Evolutionary conservation across 768 basidiomycete genomes (phyloP).

Genomic region (Mycena epipterygia): DNA sequence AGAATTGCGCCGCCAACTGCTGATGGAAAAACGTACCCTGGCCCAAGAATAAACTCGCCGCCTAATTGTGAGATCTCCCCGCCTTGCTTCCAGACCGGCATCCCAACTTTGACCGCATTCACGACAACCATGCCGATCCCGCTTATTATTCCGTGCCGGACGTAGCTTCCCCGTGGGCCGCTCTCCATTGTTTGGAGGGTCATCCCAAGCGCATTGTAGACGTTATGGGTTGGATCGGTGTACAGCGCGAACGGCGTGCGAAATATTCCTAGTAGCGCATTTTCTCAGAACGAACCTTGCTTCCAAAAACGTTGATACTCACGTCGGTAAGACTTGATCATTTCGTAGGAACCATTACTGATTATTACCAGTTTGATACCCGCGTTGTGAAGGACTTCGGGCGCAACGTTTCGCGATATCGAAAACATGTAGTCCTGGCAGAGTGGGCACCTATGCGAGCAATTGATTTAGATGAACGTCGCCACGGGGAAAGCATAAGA

Average conservation of each 20-base stretch:
- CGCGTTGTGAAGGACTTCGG: slow-evolving; percentile 60
- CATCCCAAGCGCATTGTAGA: slow-evolving; percentile 77
- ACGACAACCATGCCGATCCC: slow-evolving; percentile 70
- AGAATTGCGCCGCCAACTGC: slow-evolving; percentile 1
- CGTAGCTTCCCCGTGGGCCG: slow-evolving; percentile 61
- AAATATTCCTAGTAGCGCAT: slow-evolving; percentile 63
- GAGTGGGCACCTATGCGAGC: slow-evolving; percentile 58
- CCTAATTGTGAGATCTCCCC: slow-evolving; percentile 75
- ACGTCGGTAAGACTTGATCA: slow-evolving; percentile 72
- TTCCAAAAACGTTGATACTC: not conserved
- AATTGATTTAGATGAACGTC: not conserved
- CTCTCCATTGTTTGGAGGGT: slow-evolving; percentile 36
- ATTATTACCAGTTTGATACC: slow-evolving; percentile 72
- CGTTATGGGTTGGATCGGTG: slow-evolving; percentile 69
- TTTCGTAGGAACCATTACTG: slow-evolving; percentile 73
- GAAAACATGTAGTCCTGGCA: slow-evolving; percentile 82
- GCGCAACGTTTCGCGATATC: slow-evolving; percentile 63
- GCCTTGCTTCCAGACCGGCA: slow-evolving; percentile 73
- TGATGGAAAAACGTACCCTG: slow-evolving; percentile 57
- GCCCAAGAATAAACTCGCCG: slow-evolving; percentile 80
- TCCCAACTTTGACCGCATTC: slow-evolving; percentile 67
- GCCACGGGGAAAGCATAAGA: not conserved
- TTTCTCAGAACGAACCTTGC: not conserved
- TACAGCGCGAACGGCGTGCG: slow-evolving; percentile 73
- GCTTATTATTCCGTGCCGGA: slow-evolving; percentile 63